These are phyloP conservation scores for Chaetomium globosum DNA, from an alignment of 2,329 filamentous ascomycete genomes.

Conservation along the genomic window DNA sequence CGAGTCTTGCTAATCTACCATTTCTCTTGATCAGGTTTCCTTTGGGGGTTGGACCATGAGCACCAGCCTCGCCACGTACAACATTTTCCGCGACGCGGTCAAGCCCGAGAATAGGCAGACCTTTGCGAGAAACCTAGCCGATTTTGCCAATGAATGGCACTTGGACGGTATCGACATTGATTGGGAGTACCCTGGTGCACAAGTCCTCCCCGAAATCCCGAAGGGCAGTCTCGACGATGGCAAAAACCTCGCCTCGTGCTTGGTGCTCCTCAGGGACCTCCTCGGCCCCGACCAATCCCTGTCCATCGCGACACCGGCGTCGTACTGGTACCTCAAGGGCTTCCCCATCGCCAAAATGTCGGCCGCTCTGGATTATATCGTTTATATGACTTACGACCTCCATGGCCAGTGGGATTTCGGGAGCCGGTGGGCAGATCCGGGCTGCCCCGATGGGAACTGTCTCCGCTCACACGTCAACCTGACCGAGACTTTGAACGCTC, in stretches of 20 bases:
- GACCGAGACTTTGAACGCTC: constrained; percentile 21
- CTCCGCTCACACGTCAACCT: constrained; percentile 30
- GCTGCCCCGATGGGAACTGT: constrained; percentile 37
- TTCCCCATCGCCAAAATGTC: constrained; percentile 38
- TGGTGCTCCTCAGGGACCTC: constrained; percentile 33
- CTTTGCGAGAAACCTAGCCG: constrained; percentile 44
- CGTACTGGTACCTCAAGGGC: constrained; percentile 40
- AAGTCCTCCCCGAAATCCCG: constrained; percentile 43
- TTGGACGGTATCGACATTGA: constrained; percentile 49
- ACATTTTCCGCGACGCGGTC: constrained; percentile 27
- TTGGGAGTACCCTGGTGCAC: constrained; percentile 42
- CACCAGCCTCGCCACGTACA: constrained; percentile 6
- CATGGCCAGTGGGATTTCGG: constrained; percentile 40
- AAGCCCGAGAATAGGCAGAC: constrained; percentile 17
- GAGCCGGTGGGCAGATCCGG: constrained; percentile 33
- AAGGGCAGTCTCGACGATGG: constrained; percentile 37
- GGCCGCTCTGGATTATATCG: constrained; percentile 39
- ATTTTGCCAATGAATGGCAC: constrained; percentile 46
- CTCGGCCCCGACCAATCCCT: constrained; percentile 25
- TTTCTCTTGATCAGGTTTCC: constrained; percentile 19
- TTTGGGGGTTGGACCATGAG: constrained; percentile 34
- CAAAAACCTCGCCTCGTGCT: constrained; percentile 41
- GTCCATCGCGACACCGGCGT: constrained; percentile 35
- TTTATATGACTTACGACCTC: constrained; percentile 47
- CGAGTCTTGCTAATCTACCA: too few species aligned